Evolutionary conservation across 202 grass and related monocot genomes (phyloP).

Genomic region (Sporobolus alterniflorus): DNA sequence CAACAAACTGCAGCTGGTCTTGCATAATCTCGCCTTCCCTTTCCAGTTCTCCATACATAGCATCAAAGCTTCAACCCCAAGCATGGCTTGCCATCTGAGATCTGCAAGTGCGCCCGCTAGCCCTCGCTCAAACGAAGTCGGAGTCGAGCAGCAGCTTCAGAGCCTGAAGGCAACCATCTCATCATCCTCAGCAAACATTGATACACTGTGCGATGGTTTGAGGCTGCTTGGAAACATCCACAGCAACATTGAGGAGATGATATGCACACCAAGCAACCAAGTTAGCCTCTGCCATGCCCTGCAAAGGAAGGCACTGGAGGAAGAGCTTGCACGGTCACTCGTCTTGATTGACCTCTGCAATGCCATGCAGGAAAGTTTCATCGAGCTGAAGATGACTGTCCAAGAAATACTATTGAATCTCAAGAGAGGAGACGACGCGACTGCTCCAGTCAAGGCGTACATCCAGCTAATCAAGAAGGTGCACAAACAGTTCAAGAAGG

Average conservation of each 20-base stretch:
- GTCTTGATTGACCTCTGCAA: constrained; percentile 62
- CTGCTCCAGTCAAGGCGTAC: constrained; percentile 34
- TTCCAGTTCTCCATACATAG: not conserved
- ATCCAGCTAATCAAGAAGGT: constrained; percentile 34
- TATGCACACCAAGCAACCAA: constrained; percentile 48
- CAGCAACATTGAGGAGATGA: constrained; percentile 37
- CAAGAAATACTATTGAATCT: constrained; percentile 43
- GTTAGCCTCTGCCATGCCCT: constrained; percentile 21
- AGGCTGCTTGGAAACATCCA: constrained; percentile 40
- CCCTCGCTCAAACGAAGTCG: constrained; percentile 39
- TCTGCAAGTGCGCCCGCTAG: constrained; percentile 63
- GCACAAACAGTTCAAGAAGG: constrained; percentile 54
- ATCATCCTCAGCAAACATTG: constrained; percentile 28
- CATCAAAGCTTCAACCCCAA: not conserved
- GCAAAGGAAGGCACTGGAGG: constrained; percentile 52
- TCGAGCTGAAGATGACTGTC: constrained; percentile 37
- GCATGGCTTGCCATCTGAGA: constrained; percentile 56
- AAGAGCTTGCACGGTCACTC: constrained; percentile 53
- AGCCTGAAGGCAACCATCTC: constrained; percentile 30
- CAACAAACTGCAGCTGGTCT: constrained; percentile 15
- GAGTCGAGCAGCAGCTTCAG: constrained; percentile 44
- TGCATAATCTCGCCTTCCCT: constrained; percentile 2
- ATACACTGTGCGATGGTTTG: constrained; percentile 33
- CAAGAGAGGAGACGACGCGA: constrained; percentile 41
- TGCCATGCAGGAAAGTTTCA: constrained; percentile 47